Base-by-base conservation (phyloP, 1,284 basidiomycete genomes). In the Apiotrichum veenhuisii region DNA sequence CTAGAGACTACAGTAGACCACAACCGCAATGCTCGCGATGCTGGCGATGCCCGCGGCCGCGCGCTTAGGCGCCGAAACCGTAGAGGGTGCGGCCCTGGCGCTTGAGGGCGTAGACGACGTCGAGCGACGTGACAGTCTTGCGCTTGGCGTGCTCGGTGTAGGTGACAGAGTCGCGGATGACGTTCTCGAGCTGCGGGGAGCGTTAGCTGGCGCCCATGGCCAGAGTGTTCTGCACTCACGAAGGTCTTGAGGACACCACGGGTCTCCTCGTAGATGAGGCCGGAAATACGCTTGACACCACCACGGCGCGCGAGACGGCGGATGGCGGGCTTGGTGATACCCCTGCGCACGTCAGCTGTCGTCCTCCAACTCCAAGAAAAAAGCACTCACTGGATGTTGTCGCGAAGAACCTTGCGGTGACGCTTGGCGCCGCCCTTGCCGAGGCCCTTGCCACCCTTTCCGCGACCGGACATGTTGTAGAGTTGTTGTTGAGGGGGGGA, bases 81-180 rank as follows among this genome's bases (percentile, higher is more conserved):
- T 93, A 94, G 42, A 94, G 84, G 45, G 89, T 91, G 71, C 91
- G 84, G 51, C 89, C 89, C 70, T 88, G 89, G 61, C 91, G 85
- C 84, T 95, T 95, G 67, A 96, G 84, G 25, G 91, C 91, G 78
- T 94, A 94, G 62, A 95, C 91, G 62, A 82, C 80, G 69, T 82
- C 81, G 72, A 82, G 88, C 3, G 91, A 89, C 45, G 87, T 91
- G 62, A 92, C 88, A 50, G 87, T 90, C 82, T 91, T 91, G 71
- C 90, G 85, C 82, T 94, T 94, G 57, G 91, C 90, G 81, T 94
- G 91, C 78, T 93, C 91, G 63, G 89, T 91, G 85, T 94, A 93
- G 63, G 85, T 87, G 74, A 90, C 87, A 43, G 87, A 87, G 79
- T 90, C 91, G 67, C 88, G 87, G 72, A 93, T 91, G 75, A 91